These are phyloP conservation scores for Aspergillus avenaceus DNA, from an alignment of 495 filamentous ascomycete genomes.

Conservation along the genomic window DNA sequence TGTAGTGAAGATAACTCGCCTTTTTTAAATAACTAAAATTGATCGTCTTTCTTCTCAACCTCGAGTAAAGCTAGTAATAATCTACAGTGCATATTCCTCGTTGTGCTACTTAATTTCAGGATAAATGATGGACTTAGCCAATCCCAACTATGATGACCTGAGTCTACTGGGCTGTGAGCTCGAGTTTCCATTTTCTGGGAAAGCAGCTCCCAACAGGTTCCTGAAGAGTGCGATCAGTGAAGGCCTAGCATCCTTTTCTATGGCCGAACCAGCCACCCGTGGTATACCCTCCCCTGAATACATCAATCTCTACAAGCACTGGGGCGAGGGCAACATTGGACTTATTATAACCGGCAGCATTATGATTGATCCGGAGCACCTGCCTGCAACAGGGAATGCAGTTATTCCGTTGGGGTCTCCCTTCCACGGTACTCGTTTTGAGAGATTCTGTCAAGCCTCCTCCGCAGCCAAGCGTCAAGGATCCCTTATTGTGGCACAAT, in stretches of 20 bases:
- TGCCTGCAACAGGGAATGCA: conserved; percentile 54
- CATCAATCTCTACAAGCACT: conserved; percentile 55
- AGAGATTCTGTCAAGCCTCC: conserved; percentile 52
- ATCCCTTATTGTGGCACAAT: conserved; percentile 52
- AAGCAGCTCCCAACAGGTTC: conserved; percentile 54
- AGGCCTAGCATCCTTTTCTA: conserved; percentile 52
- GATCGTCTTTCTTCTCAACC: too few relatives aligned
- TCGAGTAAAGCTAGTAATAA: too few relatives aligned
- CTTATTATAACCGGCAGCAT: conserved; percentile 60
- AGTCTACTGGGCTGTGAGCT: conserved; percentile 25
- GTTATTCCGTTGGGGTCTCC: conserved; percentile 48
- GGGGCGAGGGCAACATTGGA: conserved; percentile 57
- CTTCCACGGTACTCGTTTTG: conserved; percentile 53
- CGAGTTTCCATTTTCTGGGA: conserved; percentile 52
- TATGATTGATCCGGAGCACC: conserved; percentile 55
- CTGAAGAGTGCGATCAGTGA: conserved; percentile 65
- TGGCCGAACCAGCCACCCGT: conserved; percentile 39
- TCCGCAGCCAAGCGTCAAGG: conserved; percentile 47
- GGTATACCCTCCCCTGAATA: conserved; percentile 56
- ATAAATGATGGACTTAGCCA: too few relatives aligned
- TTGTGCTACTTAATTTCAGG: too few relatives aligned
- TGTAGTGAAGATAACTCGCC: too few relatives aligned
- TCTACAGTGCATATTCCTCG: too few relatives aligned
- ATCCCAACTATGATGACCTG: too few relatives aligned
- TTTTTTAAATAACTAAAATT: too few relatives aligned